phyloP scores from a whole-genome alignment of 768 basidiomycete genomes.

The Termitomyces sp. region DNA sequence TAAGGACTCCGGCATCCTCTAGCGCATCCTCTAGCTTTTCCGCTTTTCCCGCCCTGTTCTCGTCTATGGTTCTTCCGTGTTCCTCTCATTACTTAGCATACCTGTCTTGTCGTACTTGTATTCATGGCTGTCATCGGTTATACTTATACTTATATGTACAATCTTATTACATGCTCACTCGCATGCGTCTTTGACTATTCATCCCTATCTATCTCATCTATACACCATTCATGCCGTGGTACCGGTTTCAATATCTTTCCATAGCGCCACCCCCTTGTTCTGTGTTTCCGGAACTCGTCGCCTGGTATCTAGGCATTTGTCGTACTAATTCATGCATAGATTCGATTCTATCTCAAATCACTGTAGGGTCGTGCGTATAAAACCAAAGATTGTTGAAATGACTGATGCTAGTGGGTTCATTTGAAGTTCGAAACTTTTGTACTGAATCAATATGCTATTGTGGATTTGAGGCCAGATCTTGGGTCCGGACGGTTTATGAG shows the following conservation, averaged over 20 bases:
- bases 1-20: slow-evolving; percentile 14
- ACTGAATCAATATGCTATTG: too few species aligned
- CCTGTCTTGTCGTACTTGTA: not conserved
- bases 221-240: not conserved
- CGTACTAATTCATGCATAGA: not conserved
- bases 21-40: not conserved
- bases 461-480: too few species aligned
- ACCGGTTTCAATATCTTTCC: too few species aligned
- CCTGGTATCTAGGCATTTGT: not conserved
- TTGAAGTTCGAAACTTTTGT: too few species aligned
- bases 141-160: not conserved
- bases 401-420: too few species aligned
- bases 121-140: not conserved
- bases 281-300: not conserved
- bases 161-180: not conserved
- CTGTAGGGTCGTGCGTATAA: not conserved
- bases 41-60: not conserved
- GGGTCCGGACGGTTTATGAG: too few species aligned
- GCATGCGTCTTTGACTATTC: not conserved
- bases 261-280: not conserved
- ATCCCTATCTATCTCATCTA: not conserved
- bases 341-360: not conserved
- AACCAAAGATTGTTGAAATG: too few species aligned
- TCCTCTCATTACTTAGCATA: not conserved
- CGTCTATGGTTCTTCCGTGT: not conserved